Evolutionary conservation across 768 basidiomycete species (phyloP), one percentile per base, ranked within the genome.

Genomic region (Nevesoporus exiguus): DNA sequence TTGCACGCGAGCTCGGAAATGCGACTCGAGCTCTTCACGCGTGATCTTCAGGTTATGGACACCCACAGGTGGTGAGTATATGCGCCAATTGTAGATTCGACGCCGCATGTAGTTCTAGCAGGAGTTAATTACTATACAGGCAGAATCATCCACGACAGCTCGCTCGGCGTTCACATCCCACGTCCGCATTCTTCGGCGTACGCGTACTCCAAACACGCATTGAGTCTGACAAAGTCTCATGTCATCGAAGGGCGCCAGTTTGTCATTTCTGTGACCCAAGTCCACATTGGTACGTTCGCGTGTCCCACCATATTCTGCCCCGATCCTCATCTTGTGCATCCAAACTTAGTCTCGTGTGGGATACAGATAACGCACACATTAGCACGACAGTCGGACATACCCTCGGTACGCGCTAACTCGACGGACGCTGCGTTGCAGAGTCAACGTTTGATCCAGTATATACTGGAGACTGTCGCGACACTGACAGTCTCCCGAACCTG

Each of bases 91-190:
- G 43, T 13, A 17, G 19, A 22, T 9, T 40, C n/a, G 39, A 14
- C 29, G 7, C 22, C 39, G 2, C 34, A 6, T 14, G 24, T 19
- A 25, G 2, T 17, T 10, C 15, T 11, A n/a, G 19, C n/a, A n/a
- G n/a, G n/a, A n/a, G n/a, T n/a, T n/a, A n/a, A n/a, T n/a, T n/a
- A n/a, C n/a, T n/a, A 22, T 30, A 19, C 55, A 85, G 84, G 83
- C 3, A 79, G 89, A 19, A 88, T 93, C 57, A 86, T 95, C 71
- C 92, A 93, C 73, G 92, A 93, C 61, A 91, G 90, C 1, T 88
- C 84, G n/a, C 74, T 90, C 22, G 79, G 86, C 1, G 87, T 88
- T 0, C 80, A 86, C 56, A 74, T 80, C 4, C 88, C 90, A 1
- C 79, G 88, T n/a, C 85, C 84, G 1, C 69, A 81, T 60, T 74